Evolutionary conservation across 768 basidiomycete species (phyloP).

Genomic region (Tubosaeta sp.): DNA sequence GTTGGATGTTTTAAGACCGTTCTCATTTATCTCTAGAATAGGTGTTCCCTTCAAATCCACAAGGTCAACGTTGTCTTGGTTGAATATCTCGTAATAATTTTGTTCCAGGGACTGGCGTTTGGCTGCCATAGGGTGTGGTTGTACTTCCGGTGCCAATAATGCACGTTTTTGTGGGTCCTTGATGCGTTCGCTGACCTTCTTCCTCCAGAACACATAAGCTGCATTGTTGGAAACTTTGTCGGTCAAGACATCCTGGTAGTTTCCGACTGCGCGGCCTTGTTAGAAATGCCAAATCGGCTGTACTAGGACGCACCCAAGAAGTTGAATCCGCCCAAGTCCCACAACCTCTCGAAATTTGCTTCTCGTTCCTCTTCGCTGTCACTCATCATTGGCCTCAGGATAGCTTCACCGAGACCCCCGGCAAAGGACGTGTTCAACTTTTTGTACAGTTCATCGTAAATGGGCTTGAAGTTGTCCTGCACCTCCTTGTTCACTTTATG

Average conservation of each 20-base stretch:
- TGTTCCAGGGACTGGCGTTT: slow-evolving; percentile 11
- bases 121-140: slow-evolving; percentile 6
- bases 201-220: slow-evolving; percentile 13
- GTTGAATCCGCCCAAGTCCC: slow-evolving; percentile 7
- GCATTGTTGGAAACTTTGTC: slow-evolving; percentile 1
- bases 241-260: slow-evolving; percentile 1
- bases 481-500: background rate
- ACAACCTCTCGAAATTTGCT: slow-evolving; percentile 8
- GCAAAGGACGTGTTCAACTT: background rate
- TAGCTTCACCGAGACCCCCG: background rate
- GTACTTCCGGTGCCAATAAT: slow-evolving; percentile 11
- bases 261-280: background rate
- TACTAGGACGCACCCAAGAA: slow-evolving; percentile 1
- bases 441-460: slow-evolving; percentile 7
- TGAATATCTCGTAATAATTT: slow-evolving; percentile 10
- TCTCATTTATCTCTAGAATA: slow-evolving; percentile 8
- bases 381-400: background rate
- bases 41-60: slow-evolving; percentile 5
- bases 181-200: slow-evolving; percentile 10
- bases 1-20: slow-evolving; percentile 5
- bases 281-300: background rate
- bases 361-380: slow-evolving; percentile 9
- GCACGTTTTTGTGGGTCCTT: slow-evolving; percentile 10
- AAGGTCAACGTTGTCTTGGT: slow-evolving; percentile 16
- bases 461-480: slow-evolving; percentile 11